phyloP scores from a whole-genome alignment of 1,284 basidiomycete genomes.

The Ceratobasidium papillatum region DNA sequence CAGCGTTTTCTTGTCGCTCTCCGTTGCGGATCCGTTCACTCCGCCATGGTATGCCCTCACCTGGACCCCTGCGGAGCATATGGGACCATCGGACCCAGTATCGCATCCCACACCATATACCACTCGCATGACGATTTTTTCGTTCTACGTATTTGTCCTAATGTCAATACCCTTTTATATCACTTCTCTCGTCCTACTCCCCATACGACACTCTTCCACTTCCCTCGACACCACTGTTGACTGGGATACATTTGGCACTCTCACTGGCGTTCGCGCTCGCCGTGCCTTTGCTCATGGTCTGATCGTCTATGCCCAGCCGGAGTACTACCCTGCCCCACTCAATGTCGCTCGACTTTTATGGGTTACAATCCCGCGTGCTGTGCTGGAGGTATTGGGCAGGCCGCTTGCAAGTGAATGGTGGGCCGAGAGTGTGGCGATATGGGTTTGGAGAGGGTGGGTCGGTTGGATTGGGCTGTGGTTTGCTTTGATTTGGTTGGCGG shows the following conservation, averaged over 20 bases:
- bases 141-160: slow-evolving; percentile 12
- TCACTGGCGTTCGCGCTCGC: slow-evolving; percentile 22
- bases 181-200: slow-evolving; percentile 25
- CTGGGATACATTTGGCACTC: slow-evolving; percentile 31
- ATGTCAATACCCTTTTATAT: slow-evolving; percentile 22
- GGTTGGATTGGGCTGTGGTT: slow-evolving; percentile 34
- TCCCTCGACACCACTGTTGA: background rate
- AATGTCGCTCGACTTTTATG: slow-evolving; percentile 25
- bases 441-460: slow-evolving; percentile 34
- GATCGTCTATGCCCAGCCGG: slow-evolving; percentile 15
- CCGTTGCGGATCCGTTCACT: slow-evolving; percentile 28
- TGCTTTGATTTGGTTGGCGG: slow-evolving; percentile 28
- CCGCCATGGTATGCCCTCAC: slow-evolving; percentile 4
- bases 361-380: slow-evolving; percentile 28
- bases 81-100: slow-evolving; percentile 15
- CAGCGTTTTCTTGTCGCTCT: slow-evolving; percentile 28
- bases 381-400: slow-evolving; percentile 14
- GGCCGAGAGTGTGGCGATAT: slow-evolving; percentile 24
- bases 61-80: background rate
- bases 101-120: slow-evolving; percentile 33
- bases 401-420: slow-evolving; percentile 35
- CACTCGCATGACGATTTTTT: slow-evolving; percentile 16
- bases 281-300: slow-evolving; percentile 26
- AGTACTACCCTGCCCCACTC: slow-evolving; percentile 21
- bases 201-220: background rate